Evolutionary conservation across 805 yeast genomes (phyloP).

Genomic region (Saturnispora sanitii): DNA sequence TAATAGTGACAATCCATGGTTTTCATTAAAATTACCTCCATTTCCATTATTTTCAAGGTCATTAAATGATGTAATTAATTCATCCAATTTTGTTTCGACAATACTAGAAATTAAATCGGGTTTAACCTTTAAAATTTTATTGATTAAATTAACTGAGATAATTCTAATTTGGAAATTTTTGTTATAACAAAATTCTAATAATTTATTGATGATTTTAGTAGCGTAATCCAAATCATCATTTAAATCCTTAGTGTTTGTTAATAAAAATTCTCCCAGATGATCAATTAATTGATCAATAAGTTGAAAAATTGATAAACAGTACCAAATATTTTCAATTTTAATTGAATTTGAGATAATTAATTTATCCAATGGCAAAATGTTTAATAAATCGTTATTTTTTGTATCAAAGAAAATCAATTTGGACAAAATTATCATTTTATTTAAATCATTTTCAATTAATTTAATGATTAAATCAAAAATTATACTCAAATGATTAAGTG

Average conservation of each 20-base stretch:
- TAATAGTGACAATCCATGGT: slow-evolving; percentile 26
- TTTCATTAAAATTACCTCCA: slow-evolving; percentile 20
- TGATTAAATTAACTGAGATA: slow-evolving; percentile 30
- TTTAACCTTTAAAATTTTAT: slow-evolving; percentile 25
- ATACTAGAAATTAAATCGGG: slow-evolving; percentile 24
- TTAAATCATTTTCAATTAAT: slow-evolving; percentile 27
- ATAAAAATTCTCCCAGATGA: slow-evolving; percentile 25
- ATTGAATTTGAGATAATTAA: slow-evolving; percentile 10
- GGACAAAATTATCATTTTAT: slow-evolving; percentile 25
- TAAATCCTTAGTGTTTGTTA: slow-evolving; percentile 8
- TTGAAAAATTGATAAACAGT: slow-evolving; percentile 20
- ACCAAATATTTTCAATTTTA: slow-evolving; percentile 19
- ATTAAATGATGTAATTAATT: slow-evolving; percentile 28
- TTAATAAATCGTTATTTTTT: slow-evolving; percentile 5
- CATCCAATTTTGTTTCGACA: slow-evolving; percentile 29
- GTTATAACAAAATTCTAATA: slow-evolving; percentile 31
- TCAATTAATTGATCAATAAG: slow-evolving; percentile 22
- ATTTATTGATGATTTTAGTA: slow-evolving; percentile 24
- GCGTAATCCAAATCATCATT: slow-evolving; percentile 20
- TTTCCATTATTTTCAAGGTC: slow-evolving; percentile 20
- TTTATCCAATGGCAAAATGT: slow-evolving; percentile 17
- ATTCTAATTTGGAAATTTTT: slow-evolving; percentile 33
- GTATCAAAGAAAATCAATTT: slow-evolving; percentile 18
- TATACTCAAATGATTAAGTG: slow-evolving; percentile 22
- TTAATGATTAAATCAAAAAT: slow-evolving; percentile 22